Percentiles rank a stretch among this genome's conserved stretches.
phyloP scores from a whole-genome alignment of 2,329 filamentous ascomycete genomes.

The Thermomyces lanuginosus region DNA sequence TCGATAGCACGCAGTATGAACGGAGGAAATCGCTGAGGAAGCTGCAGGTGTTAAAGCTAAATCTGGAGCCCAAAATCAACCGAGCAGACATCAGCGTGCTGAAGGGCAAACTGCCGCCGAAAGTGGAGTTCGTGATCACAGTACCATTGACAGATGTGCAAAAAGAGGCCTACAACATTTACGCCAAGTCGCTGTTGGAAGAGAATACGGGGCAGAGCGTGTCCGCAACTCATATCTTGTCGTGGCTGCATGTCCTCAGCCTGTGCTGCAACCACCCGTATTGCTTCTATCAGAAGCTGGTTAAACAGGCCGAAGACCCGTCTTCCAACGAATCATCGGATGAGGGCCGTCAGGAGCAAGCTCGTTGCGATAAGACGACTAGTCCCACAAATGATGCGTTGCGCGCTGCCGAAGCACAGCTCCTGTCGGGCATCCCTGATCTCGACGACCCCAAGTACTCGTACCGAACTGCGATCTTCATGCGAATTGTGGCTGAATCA shows the following conservation, averaged over 20 bases:
- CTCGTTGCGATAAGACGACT: constrained; percentile 11
- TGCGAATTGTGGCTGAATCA: constrained; percentile 52
- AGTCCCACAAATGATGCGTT: constrained; percentile 12
- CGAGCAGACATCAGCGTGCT: constrained; percentile 55
- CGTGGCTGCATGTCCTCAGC: constrained; percentile 37
- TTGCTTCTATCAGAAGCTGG: constrained; percentile 36
- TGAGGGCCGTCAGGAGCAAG: constrained; percentile 8
- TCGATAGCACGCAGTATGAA: constrained; percentile 42
- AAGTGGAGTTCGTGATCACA: constrained; percentile 67
- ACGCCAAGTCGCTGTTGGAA: constrained; percentile 27
- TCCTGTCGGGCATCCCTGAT: constrained; percentile 18
- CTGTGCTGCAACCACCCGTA: constrained; percentile 44
- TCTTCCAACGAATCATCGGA: constrained; percentile 8
- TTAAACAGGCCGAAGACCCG: constrained; percentile 18
- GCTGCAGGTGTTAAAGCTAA: constrained; percentile 53
- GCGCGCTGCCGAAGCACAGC: constrained; percentile 16
- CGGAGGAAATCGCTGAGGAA: constrained; percentile 47
- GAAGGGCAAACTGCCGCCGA: constrained; percentile 50
- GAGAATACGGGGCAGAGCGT: constrained; percentile 15
- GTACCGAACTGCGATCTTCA: constrained; percentile 51
- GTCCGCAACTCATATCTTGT: constrained; percentile 33
- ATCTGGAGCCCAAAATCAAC: constrained; percentile 62
- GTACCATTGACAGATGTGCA: constrained; percentile 55
- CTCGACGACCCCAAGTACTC: constrained; percentile 39
- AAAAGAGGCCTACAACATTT: constrained; percentile 42